phyloP scores from a whole-genome alignment of 2,329 filamentous ascomycete genomes.

The Clarireedia homoeocarpa region DNA sequence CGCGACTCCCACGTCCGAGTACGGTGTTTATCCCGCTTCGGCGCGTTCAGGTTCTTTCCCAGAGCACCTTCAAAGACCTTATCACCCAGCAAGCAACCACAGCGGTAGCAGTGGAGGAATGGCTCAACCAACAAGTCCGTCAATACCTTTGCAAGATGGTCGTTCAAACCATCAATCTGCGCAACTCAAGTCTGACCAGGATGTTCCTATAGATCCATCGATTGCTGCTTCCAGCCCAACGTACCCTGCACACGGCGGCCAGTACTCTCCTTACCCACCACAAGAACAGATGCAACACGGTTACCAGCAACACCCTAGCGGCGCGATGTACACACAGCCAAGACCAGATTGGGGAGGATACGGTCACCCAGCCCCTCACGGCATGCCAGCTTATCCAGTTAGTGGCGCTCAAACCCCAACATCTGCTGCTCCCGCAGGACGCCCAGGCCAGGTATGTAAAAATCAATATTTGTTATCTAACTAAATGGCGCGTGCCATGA shows the following conservation, averaged over 20 bases:
- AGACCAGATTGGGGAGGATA: constrained; percentile 72
- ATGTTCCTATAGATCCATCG: constrained; percentile 98
- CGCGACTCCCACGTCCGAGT: constrained; percentile 82
- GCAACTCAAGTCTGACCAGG: constrained; percentile 86
- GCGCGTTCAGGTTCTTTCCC: constrained; percentile 79
- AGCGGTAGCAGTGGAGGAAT: constrained; percentile 77
- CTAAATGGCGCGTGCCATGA: too few species aligned
- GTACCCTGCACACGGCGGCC: constrained; percentile 63
- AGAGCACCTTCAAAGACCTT: constrained; percentile 79
- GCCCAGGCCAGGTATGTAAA: constrained; percentile 51
- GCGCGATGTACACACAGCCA: constrained; percentile 58
- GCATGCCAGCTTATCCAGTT: constrained; percentile 17
- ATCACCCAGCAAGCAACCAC: constrained; percentile 69
- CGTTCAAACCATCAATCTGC: constrained; percentile 62
- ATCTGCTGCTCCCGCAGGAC: constrained; percentile 44
- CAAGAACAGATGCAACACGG: constrained; percentile 80
- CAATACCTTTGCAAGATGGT: constrained; percentile 77
- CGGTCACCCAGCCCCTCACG: constrained; percentile 31
- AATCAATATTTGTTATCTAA: neutral
- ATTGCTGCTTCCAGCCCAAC: constrained; percentile 90
- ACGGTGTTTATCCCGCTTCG: constrained; percentile 63
- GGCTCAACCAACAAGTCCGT: constrained; percentile 99
- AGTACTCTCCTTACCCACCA: constrained; percentile 82
- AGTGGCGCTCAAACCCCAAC: constrained; percentile 38
- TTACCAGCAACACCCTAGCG: constrained; percentile 53